Percentiles rank a stretch among this genome's conserved stretches.
These are phyloP conservation scores for Angophora floribunda DNA, from an alignment of 345 rosid species.

Conservation along the genomic window DNA sequence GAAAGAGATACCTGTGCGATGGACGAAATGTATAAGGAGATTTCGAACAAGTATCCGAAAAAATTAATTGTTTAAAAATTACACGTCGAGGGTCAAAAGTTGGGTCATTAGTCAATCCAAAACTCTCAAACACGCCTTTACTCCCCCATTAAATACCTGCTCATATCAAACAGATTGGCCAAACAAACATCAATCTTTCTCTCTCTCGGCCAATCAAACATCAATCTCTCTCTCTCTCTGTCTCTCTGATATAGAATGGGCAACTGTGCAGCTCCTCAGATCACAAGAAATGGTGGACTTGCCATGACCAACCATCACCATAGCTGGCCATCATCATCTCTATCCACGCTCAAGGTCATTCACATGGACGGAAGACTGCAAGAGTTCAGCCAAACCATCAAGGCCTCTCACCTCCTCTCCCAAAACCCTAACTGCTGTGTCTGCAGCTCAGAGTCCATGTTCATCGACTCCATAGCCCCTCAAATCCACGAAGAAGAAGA, in stretches of 20 bases:
- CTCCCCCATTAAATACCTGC: not conserved
- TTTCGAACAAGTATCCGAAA: not conserved
- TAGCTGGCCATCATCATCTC: conserved; percentile 1
- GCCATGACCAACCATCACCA: not conserved
- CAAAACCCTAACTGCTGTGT: not conserved
- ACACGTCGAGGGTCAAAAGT: not conserved
- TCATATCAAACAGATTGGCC: not conserved
- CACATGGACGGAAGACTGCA: conserved; percentile 22
- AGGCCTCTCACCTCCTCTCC: not conserved
- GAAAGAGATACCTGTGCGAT: not conserved
- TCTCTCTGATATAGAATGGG: not conserved
- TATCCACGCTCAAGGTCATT: conserved; percentile 18
- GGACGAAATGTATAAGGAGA: not conserved
- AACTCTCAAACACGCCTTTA: not conserved
- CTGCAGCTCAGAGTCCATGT: not conserved
- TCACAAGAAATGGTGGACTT: not conserved
- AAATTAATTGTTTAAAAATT: no score
- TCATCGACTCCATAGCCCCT: not conserved
- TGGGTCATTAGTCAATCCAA: not conserved
- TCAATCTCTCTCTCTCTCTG: no score
- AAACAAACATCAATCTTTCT: not conserved
- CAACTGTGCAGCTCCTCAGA: not conserved
- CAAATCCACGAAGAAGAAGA: not conserved
- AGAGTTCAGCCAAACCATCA: conserved; percentile 1
- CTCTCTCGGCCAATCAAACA: no score